Evolutionary conservation across 1,284 basidiomycete species (phyloP).

Genomic region (Phaffia rhodozyma): DNA sequence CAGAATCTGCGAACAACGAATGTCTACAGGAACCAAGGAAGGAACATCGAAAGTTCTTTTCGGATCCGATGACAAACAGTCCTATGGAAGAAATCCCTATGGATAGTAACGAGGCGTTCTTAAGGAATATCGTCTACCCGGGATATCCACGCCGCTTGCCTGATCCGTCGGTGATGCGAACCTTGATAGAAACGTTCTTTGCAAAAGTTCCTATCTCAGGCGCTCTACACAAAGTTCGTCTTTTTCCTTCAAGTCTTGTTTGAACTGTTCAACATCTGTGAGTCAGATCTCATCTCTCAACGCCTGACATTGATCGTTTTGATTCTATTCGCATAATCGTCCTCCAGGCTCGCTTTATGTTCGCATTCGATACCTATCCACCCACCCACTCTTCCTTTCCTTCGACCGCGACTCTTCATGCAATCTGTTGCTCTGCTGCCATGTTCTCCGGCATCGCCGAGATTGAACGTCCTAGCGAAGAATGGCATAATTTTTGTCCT

Average conservation of each 20-base stretch:
- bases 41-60: too few species aligned
- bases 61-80: neutral
- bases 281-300: neutral
- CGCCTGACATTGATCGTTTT: too few species aligned
- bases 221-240: slow-evolving; percentile 7
- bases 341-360: slow-evolving; percentile 1
- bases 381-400: slow-evolving; percentile 4
- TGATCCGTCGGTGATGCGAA: slow-evolving; percentile 3
- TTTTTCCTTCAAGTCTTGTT: neutral
- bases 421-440: slow-evolving; percentile 7
- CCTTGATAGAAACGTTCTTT: slow-evolving; percentile 14
- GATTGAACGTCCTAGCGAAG: neutral
- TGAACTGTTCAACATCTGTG: neutral
- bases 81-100: neutral
- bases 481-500: neutral
- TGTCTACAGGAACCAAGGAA: too few species aligned
- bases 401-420: slow-evolving; percentile 12
- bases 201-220: neutral
- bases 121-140: slow-evolving; percentile 1
- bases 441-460: slow-evolving; percentile 1
- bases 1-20: too few species aligned
- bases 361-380: neutral
- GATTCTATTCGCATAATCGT: neutral
- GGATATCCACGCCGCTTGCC: slow-evolving; percentile 9
- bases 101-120: neutral